Evolutionary conservation across 2,329 filamentous ascomycete species (phyloP).

Genomic region (Zymoseptoria ardabiliae): DNA sequence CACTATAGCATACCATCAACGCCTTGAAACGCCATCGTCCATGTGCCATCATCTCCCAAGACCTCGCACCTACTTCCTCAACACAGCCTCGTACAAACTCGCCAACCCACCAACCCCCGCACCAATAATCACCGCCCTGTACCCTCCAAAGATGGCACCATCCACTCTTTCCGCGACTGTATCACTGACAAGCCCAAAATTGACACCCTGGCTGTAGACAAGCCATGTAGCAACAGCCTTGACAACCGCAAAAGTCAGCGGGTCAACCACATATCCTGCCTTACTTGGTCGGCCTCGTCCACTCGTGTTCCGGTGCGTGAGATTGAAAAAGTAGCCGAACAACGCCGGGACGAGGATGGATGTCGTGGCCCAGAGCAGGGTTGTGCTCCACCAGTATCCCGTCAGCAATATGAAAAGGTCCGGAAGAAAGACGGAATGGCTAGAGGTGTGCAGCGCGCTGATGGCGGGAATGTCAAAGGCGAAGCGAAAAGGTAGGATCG

Average conservation of each 20-base stretch:
- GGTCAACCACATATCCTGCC: slow-evolving; percentile 63
- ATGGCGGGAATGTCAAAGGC: slow-evolving; percentile 64
- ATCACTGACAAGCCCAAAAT: slow-evolving; percentile 55
- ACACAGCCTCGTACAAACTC: slow-evolving; percentile 69
- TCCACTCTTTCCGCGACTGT: slow-evolving; percentile 57
- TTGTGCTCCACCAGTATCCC: slow-evolving; percentile 64
- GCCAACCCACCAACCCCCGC: slow-evolving; percentile 60
- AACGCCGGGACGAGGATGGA: slow-evolving; percentile 62
- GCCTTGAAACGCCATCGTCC: no score
- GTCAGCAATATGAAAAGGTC: slow-evolving; percentile 75
- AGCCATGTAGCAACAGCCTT: slow-evolving; percentile 78
- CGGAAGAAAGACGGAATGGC: slow-evolving; percentile 58
- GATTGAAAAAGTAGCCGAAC: slow-evolving; percentile 83
- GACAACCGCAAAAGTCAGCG: slow-evolving; percentile 79
- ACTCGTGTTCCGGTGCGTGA: slow-evolving; percentile 55
- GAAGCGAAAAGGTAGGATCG: slow-evolving; percentile 64
- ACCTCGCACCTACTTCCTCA: slow-evolving; percentile 39
- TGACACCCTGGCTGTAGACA: slow-evolving; percentile 64
- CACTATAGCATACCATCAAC: no score
- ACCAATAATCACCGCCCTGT: slow-evolving; percentile 61
- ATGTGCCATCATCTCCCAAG: no score
- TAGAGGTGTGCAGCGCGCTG: slow-evolving; percentile 27
- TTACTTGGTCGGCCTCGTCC: slow-evolving; percentile 26
- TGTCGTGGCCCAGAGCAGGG: slow-evolving; percentile 67
- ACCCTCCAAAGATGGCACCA: slow-evolving; percentile 62